Percentiles rank a stretch among this genome's conserved stretches.
Conservation (phyloP, 2,329 filamentous ascomycete genomes). For the Penicillium sp. region DNA sequence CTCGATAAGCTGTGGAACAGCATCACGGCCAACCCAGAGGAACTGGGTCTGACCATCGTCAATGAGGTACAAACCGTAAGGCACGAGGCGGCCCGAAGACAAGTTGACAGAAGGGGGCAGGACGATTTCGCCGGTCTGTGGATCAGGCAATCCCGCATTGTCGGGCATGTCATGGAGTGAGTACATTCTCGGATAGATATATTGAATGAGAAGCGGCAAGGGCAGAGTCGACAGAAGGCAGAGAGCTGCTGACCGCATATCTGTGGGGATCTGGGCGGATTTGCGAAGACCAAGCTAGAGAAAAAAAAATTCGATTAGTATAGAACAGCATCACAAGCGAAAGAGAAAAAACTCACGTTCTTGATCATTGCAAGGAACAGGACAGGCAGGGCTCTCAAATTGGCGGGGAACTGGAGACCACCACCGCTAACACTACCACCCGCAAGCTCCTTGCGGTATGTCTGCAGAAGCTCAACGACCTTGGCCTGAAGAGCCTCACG, state of each 20-base stretch:
- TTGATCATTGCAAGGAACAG: slow-evolving; percentile 95
- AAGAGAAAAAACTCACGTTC: slow-evolving; percentile 61
- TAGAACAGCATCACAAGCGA: background rate
- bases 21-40: slow-evolving; percentile 90
- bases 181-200: slow-evolving; percentile 83
- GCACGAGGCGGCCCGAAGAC: slow-evolving; percentile 79
- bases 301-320: slow-evolving; percentile 23
- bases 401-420: slow-evolving; percentile 89
- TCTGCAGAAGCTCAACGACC: slow-evolving; percentile 85
- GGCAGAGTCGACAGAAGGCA: slow-evolving; percentile 93
- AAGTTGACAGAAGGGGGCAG: slow-evolving; percentile 83
- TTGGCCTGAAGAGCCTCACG: slow-evolving; percentile 89
- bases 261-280: slow-evolving; percentile 88
- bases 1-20: slow-evolving; percentile 79
- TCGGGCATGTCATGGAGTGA: slow-evolving; percentile 96
- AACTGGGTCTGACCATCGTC: slow-evolving; percentile 98
- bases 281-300: slow-evolving; percentile 72
- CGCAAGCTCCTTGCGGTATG: slow-evolving; percentile 94
- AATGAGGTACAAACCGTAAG: slow-evolving; percentile 91
- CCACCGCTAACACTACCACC: slow-evolving; percentile 92
- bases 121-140: slow-evolving; percentile 81
- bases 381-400: slow-evolving; percentile 81
- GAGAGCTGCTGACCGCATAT: slow-evolving; percentile 87
- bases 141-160: slow-evolving; percentile 79
- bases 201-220: slow-evolving; percentile 84